Evolutionary conservation across 768 basidiomycete species (phyloP).

Genomic region (Austroboletus eburneus): DNA sequence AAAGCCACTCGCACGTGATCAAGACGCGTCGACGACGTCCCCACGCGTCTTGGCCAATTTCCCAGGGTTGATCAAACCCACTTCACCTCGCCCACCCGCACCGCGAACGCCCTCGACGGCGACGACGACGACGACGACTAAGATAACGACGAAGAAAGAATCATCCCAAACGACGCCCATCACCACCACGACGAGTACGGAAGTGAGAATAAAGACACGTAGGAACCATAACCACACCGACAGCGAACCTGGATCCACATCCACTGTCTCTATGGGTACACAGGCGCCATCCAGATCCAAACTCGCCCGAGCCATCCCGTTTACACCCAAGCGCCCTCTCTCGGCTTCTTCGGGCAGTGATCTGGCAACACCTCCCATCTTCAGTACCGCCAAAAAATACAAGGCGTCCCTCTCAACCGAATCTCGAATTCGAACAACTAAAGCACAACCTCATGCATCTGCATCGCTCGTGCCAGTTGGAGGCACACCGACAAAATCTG

Average conservation of each 20-base stretch:
- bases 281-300: slow-evolving; percentile 31
- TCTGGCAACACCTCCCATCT: slow-evolving; percentile 34
- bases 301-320: slow-evolving; percentile 40
- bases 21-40: slow-evolving; percentile 18
- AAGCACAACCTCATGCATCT: slow-evolving; percentile 27
- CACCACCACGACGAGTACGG: not conserved
- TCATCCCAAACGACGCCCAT: not conserved
- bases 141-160: not conserved
- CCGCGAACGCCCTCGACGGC: not conserved
- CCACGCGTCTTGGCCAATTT: slow-evolving; percentile 24
- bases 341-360: slow-evolving; percentile 34
- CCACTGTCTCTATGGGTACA: slow-evolving; percentile 8
- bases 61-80: slow-evolving; percentile 29
- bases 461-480: slow-evolving; percentile 43
- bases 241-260: not conserved
- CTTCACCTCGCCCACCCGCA: not conserved
- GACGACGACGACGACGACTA: slow-evolving; percentile 5
- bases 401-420: slow-evolving; percentile 57
- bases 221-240: not conserved
- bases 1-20: slow-evolving; percentile 21
- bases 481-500: slow-evolving; percentile 48
- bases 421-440: slow-evolving; percentile 27
- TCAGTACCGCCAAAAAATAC: slow-evolving; percentile 57
- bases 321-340: slow-evolving; percentile 53
- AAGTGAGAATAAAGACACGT: not conserved